These are phyloP conservation scores for Bipolaris bicolor DNA, from an alignment of 2,329 filamentous ascomycete genomes.

Conservation along the genomic window DNA sequence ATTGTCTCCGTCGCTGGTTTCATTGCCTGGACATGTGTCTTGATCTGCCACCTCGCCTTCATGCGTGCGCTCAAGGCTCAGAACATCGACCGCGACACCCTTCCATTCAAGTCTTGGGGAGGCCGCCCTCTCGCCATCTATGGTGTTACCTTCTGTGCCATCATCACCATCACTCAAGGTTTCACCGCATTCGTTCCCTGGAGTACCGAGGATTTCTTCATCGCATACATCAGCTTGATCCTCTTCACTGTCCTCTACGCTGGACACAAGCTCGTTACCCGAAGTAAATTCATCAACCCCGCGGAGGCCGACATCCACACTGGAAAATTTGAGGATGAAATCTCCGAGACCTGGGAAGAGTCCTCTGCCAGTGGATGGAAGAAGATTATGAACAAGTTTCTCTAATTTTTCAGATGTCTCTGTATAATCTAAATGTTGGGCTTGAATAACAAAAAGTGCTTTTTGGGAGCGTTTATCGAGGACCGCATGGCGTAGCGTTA, in stretches of 20 bases:
- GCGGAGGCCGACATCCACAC: constrained; percentile 52
- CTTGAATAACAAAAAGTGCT: constrained; percentile 17
- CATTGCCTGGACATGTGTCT: constrained; percentile 50
- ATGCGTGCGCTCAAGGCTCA: constrained; percentile 47
- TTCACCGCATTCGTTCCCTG: constrained; percentile 52
- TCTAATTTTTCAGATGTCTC: constrained; percentile 12
- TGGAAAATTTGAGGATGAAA: constrained; percentile 46
- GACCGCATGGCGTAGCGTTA: constrained; percentile 28
- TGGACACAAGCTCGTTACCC: constrained; percentile 60
- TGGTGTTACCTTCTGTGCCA: constrained; percentile 46
- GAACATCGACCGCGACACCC: constrained; percentile 47
- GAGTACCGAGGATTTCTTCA: constrained; percentile 46
- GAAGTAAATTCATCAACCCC: constrained; percentile 50
- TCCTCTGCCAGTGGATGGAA: constrained; percentile 40
- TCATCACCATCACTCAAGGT: constrained; percentile 51
- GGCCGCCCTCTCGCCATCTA: constrained; percentile 47
- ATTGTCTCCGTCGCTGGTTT: constrained; percentile 50
- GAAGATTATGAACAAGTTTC: constrained; percentile 37
- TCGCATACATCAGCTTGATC: constrained; percentile 49
- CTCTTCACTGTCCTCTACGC: constrained; percentile 59
- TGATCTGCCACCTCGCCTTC: constrained; percentile 48
- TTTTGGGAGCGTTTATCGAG: constrained; percentile 13
- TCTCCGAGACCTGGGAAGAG: constrained; percentile 44
- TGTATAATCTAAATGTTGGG: constrained; percentile 1
- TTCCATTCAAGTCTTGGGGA: constrained; percentile 47